Percentiles rank a stretch among this genome's conserved stretches.
phyloP scores from a whole-genome alignment of 1,284 basidiomycete species.

The Athelia sp. region DNA sequence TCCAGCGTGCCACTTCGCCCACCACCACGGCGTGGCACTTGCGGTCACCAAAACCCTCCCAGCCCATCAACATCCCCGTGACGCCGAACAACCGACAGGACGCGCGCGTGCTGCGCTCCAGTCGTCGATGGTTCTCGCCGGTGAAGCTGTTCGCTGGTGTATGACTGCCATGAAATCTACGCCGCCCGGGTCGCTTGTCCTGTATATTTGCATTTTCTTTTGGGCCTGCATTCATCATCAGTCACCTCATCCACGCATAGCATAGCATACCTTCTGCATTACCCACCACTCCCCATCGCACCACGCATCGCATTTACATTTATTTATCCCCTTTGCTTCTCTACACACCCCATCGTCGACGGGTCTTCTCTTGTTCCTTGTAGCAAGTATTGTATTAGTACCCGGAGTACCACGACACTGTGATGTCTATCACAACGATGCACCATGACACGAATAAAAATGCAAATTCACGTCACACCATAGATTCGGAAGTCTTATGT shows the following conservation, averaged over 20 bases:
- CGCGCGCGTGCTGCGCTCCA: slow-evolving; percentile 31
- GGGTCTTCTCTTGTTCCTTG: slow-evolving; percentile 4
- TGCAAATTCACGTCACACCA: neutral
- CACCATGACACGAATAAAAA: neutral
- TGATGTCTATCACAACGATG: slow-evolving; percentile 2
- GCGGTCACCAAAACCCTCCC: slow-evolving; percentile 25
- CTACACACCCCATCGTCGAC: neutral
- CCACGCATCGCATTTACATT: slow-evolving; percentile 14
- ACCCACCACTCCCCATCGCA: slow-evolving; percentile 9
- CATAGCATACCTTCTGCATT: slow-evolving; percentile 9
- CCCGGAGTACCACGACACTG: slow-evolving; percentile 27
- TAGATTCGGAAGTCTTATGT: no score
- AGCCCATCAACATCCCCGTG: slow-evolving; percentile 15
- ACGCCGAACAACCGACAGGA: slow-evolving; percentile 27
- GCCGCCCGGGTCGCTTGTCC: slow-evolving; percentile 8
- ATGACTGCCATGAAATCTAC: slow-evolving; percentile 29
- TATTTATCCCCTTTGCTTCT: slow-evolving; percentile 9
- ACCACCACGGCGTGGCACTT: slow-evolving; percentile 14
- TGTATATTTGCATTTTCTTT: slow-evolving; percentile 5
- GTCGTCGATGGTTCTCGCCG: slow-evolving; percentile 56
- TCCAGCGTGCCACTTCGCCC: neutral
- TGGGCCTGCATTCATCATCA: neutral
- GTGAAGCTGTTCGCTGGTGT: slow-evolving; percentile 46
- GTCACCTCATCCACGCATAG: slow-evolving; percentile 7
- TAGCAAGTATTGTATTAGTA: slow-evolving; percentile 33